These are phyloP conservation scores for Cicer chorassanicum DNA, from an alignment of 306 rosid genomes.

Conservation along the genomic window DNA sequence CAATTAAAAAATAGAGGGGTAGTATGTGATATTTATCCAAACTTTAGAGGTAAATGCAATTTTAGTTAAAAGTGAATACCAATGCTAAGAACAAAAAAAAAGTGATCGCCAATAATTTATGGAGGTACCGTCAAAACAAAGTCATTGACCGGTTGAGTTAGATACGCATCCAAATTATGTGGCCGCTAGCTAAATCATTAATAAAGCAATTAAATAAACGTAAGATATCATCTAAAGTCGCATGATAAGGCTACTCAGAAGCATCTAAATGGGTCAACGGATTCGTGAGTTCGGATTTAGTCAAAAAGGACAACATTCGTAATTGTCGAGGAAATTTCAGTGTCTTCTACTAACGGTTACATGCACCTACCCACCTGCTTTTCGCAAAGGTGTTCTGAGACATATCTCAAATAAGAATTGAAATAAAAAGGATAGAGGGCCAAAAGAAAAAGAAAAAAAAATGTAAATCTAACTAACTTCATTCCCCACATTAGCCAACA, in stretches of 20 bases:
- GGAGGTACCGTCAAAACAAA: too few species aligned
- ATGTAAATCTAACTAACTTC: constrained; percentile 44
- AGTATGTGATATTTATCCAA: too few species aligned
- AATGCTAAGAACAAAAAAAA: too few species aligned
- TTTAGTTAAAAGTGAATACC: too few species aligned
- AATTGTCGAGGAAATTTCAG: constrained; percentile 45
- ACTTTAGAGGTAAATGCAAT: too few species aligned
- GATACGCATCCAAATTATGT: too few species aligned
- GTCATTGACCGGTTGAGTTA: too few species aligned
- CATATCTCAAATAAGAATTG: constrained; percentile 39
- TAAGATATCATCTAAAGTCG: too few species aligned
- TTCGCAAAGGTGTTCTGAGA: constrained; percentile 45
- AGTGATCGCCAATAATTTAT: too few species aligned
- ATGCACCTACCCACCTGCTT: constrained; percentile 49
- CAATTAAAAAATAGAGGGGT: too few species aligned
- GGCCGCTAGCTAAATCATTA: too few species aligned
- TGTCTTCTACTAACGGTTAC: constrained; percentile 43
- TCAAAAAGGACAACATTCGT: constrained; percentile 46
- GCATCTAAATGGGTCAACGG: constrained; percentile 36
- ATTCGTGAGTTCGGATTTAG: constrained; percentile 37
- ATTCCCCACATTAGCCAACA: constrained; percentile 38
- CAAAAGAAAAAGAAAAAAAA: background rate
- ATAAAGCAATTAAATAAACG: too few species aligned
- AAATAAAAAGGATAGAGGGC: constrained; percentile 24
- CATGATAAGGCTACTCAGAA: constrained; percentile 20